phyloP scores from a whole-genome alignment of 345 rosid genomes.

The Trapa bicornis region DNA sequence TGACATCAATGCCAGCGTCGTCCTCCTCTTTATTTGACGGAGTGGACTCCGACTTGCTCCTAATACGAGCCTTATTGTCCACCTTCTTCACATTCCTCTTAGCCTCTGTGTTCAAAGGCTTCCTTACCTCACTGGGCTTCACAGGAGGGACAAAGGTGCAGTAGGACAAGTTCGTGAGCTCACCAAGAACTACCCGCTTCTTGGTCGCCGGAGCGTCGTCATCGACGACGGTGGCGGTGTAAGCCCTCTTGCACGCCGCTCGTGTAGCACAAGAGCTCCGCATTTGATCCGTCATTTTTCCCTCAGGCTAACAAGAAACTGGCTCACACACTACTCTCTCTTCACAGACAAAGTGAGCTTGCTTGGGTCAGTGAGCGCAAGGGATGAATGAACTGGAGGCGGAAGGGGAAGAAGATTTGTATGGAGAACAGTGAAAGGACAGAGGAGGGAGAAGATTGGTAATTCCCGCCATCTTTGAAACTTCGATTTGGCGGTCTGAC shows the following conservation, averaged over 20 bases:
- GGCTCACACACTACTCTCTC: not conserved
- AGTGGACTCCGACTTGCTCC: not conserved
- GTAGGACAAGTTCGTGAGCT: conserved; percentile 37
- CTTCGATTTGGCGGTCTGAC: not conserved
- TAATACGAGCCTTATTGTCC: not conserved
- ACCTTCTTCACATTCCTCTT: conserved; percentile 9
- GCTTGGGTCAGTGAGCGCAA: conserved; percentile 6
- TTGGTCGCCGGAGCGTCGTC: conserved; percentile 21
- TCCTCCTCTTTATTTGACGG: not conserved
- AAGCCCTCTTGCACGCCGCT: conserved; percentile 39
- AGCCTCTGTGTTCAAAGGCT: not conserved
- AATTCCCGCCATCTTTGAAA: conserved; percentile 9
- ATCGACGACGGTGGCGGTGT: conserved; percentile 4
- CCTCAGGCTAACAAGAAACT: not conserved
- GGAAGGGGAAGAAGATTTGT: not conserved
- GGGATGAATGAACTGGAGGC: conserved; percentile 8
- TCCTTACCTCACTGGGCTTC: conserved; percentile 1
- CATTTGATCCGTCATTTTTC: conserved; percentile 45
- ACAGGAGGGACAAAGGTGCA: conserved; percentile 19
- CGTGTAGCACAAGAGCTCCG: conserved; percentile 42
- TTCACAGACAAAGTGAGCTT: not conserved
- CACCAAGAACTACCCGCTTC: conserved; percentile 64
- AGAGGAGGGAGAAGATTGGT: not conserved
- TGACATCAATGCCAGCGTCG: conserved; percentile 14
- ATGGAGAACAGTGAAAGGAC: too few relatives aligned